Base-by-base conservation (phyloP, 768 basidiomycete species). In the Termitomyces bulborhizus region DNA sequence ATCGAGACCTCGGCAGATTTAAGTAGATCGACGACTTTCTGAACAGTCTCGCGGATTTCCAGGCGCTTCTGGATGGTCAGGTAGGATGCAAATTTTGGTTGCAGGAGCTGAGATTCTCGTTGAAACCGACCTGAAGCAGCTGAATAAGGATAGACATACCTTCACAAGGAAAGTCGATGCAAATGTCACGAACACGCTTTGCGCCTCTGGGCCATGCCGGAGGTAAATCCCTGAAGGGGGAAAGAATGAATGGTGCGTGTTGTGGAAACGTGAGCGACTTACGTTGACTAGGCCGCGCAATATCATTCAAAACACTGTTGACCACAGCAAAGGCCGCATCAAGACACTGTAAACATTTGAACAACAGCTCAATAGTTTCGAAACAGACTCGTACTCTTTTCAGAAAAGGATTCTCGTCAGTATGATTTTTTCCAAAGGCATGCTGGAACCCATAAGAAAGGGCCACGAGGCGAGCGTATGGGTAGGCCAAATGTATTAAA, bases 131-230 rank as follows among this genome's bases (percentile, higher is more conserved):
- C 40, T 27, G 42, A 8, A 16, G 26, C 15, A 8, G 16, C 6
- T 45, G n/a, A n/a, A 41, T 24, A 4, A n/a, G 40, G 21, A 15
- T 18, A 31, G 50, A 52, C 69, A 47, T 64, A 85, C 87, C 76
- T 93, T 92, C 59, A 93, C 78, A 15, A 93, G 74, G 74, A 93
- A 93, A 2, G 90, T 85, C 8, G 85, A 83, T 9, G 90, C 90
- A 58, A 91, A 92, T 0, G 85, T 88, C 26, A 84, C 77, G 61
- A 92, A 90, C 9, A 92, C 84, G 57, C 83, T 85, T 60, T 91
- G 85, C 0, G 86, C 84, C 64, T 90, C 89, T 2, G 90, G 88
- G 0, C 88, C 90, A 63, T 88, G 86, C 3, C 84, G 79, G 50
- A 86, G 76, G 57, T 78, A 84, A 27, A 75, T 70, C 46, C 74